These are phyloP conservation scores for Sphaerobolus stellatus DNA, from an alignment of 1,284 basidiomycete species.

Conservation along the genomic window DNA sequence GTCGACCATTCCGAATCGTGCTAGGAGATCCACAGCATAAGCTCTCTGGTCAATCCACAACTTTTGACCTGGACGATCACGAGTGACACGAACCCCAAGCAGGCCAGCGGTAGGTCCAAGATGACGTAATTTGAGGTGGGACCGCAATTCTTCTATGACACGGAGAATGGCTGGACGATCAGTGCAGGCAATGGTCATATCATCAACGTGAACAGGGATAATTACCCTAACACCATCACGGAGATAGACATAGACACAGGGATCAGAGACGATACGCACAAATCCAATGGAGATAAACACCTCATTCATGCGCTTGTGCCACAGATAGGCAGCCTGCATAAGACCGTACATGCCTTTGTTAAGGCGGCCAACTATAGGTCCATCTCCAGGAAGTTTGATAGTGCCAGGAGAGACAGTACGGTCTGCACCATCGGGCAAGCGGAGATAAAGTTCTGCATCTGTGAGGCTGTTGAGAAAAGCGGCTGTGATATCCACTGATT, in stretches of 20 bases:
- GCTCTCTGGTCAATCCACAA: slow-evolving; percentile 24
- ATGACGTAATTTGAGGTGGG: slow-evolving; percentile 36
- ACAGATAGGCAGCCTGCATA: slow-evolving; percentile 36
- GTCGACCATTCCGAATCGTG: slow-evolving; percentile 11
- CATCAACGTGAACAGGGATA: slow-evolving; percentile 27
- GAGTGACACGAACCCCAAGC: slow-evolving; percentile 36
- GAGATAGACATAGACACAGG: slow-evolving; percentile 6
- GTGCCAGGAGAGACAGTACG: slow-evolving; percentile 28
- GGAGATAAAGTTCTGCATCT: slow-evolving; percentile 34
- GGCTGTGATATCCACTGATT: slow-evolving; percentile 37
- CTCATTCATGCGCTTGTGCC: slow-evolving; percentile 29
- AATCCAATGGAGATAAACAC: slow-evolving; percentile 19
- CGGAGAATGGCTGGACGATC: slow-evolving; percentile 17
- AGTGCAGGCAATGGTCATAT: too few relatives aligned
- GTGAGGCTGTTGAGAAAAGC: slow-evolving; percentile 34
- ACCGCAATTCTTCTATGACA: slow-evolving; percentile 24
- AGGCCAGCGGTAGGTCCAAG: slow-evolving; percentile 32
- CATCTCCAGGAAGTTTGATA: not conserved
- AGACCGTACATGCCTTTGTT: slow-evolving; percentile 36
- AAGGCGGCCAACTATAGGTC: slow-evolving; percentile 9
- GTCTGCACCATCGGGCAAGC: slow-evolving; percentile 26
- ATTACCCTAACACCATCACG: slow-evolving; percentile 7
- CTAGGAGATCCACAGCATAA: slow-evolving; percentile 26
- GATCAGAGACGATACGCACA: not conserved
- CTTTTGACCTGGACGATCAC: slow-evolving; percentile 17